Conservation (phyloP, 352 stramenopile species). For the Phytophthora multivora region DNA sequence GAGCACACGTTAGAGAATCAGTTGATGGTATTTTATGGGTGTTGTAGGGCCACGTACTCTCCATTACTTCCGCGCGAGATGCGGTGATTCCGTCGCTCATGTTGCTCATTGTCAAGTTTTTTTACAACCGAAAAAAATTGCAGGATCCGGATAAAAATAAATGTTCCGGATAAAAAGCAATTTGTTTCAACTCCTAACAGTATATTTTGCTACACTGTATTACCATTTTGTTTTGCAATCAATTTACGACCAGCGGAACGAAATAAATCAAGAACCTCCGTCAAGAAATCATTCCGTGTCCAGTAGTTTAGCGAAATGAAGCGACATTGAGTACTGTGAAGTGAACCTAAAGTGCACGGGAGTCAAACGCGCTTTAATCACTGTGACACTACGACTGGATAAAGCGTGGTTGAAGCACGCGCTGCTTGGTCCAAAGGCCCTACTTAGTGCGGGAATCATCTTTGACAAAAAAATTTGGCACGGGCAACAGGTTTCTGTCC, state of each 20-base stretch:
- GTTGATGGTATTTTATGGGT: not conserved
- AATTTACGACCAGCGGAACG: too few relatives aligned
- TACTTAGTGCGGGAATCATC: not conserved
- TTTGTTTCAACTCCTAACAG: too few relatives aligned
- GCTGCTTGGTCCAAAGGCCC: not conserved
- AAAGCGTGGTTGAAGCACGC: constrained; percentile 5
- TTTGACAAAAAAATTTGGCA: constrained; percentile 3
- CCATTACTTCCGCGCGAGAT: constrained; percentile 59
- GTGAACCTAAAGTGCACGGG: constrained; percentile 16
- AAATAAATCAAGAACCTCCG: too few relatives aligned
- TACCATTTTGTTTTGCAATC: too few relatives aligned
- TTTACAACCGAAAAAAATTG: not conserved
- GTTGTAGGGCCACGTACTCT: constrained; percentile 39
- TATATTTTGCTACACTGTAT: too few relatives aligned
- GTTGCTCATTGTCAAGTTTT: not conserved
- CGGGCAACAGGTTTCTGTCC: constrained; percentile 1
- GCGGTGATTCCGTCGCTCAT: constrained; percentile 51
- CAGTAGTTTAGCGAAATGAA: not conserved
- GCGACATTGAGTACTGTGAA: constrained; percentile 2
- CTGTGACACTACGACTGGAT: constrained; percentile 18
- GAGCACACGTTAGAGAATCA: not conserved
- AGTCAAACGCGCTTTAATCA: constrained; percentile 1
- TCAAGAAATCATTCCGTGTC: constrained; percentile 2
- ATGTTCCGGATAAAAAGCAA: constrained; percentile 15
- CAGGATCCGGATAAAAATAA: constrained; percentile 5